These are phyloP conservation scores for Herpomyces periplanetae DNA, from an alignment of 2,329 filamentous ascomycete species.

Conservation along the genomic window DNA sequence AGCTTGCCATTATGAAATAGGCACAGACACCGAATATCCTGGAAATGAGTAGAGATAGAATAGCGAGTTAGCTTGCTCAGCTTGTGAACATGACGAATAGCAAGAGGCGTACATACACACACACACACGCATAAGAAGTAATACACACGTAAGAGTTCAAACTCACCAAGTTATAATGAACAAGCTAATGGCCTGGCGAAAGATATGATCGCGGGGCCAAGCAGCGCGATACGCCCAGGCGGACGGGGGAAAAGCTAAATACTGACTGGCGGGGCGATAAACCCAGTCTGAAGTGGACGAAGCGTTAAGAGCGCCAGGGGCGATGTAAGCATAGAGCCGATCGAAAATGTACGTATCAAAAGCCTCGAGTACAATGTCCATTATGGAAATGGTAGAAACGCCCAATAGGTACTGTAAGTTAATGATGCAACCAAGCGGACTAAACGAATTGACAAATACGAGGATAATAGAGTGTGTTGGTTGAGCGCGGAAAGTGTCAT, in stretches of 20 bases:
- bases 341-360: constrained; percentile 50
- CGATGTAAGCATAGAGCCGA: constrained; percentile 26
- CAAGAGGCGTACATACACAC: too few species aligned
- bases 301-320: constrained; percentile 13
- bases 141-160: constrained; percentile 1
- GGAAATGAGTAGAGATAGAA: constrained; percentile 2
- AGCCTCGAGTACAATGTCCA: constrained; percentile 72
- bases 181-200: constrained; percentile 30
- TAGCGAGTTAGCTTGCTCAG: too few species aligned
- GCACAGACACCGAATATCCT: constrained; percentile 53
- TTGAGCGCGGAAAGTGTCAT: too few species aligned
- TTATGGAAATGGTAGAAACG: constrained; percentile 14
- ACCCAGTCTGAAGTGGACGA: constrained; percentile 11
- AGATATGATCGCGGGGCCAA: constrained; percentile 34
- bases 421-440: too few species aligned
- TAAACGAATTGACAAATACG: too few species aligned
- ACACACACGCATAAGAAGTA: too few species aligned
- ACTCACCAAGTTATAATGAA: constrained; percentile 54
- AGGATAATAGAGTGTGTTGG: too few species aligned
- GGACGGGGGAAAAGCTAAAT: constrained; percentile 25
- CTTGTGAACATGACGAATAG: too few species aligned
- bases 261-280: constrained; percentile 30
- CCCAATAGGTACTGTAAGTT: too few species aligned
- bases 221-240: constrained; percentile 39
- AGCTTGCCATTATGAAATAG: constrained; percentile 44